Evolutionary conservation across 2,329 filamentous ascomycete species (phyloP), one percentile per base, ranked within the genome.

Genomic region (Colletotrichum cordylinicola): DNA sequence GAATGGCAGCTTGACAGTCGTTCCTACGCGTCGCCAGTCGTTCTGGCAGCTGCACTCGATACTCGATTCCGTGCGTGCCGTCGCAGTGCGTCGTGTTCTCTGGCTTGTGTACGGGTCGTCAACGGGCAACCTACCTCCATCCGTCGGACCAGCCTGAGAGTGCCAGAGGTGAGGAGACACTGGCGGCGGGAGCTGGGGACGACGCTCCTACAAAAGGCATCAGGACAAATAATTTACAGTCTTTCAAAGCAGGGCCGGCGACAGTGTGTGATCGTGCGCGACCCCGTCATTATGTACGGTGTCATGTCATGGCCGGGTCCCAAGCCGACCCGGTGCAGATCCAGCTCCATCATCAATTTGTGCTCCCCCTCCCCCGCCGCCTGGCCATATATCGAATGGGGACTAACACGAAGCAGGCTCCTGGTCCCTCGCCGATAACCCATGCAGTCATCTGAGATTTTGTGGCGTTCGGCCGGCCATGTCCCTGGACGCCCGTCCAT

Each of bases 371-470:
- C 39, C 39, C 6, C 29, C 39, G 18, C 12, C 31, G 16, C 33
- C 58, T 37, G 29, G 15, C 66, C 71, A 75, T 61, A 74, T 71
- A 76, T 75, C 61, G 66, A 60, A 67, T 35, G 27, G 52, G 58
- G 39, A 66, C 60, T 56, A 67, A 67, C 24, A 56, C 70, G 43
- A 33, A 27, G 64, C 67, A 43, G 18, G 15, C 55, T 48, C 8
- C 55, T 61, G 55, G 16, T 61, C 39, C 37, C 18, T 27, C 48
- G 64, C 43, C 56, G 58, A 67, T 58, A 67, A 15, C 27, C 43
- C 69, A 75, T 60, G 56, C 69, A 75, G 73, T 58, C 62, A 68
- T 68, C 33, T 73, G 73, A 68, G 73, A 75, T 68, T 68, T 64
- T 58, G 70, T 75, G 73, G 73, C 73, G 64, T 56, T 71, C 35